Percentiles rank a stretch among this genome's conserved stretches.
These are phyloP conservation scores for Candida dajiaensis DNA, from an alignment of 805 yeast genomes.

Conservation along the genomic window DNA sequence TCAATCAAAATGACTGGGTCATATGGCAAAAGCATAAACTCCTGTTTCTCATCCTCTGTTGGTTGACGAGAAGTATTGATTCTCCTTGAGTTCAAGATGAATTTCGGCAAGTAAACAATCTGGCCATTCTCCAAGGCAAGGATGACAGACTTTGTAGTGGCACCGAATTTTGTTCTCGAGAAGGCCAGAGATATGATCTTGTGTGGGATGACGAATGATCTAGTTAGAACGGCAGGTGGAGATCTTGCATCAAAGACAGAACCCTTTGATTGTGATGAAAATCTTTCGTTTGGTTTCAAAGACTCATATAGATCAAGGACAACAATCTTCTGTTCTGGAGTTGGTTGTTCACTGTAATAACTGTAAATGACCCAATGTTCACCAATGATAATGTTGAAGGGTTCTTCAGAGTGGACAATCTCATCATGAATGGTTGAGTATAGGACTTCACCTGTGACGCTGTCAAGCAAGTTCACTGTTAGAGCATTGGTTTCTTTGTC, in stretches of 20 bases:
- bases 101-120: slow-evolving; percentile 66
- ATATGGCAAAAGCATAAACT: slow-evolving; percentile 57
- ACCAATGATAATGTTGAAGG: slow-evolving; percentile 54
- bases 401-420: slow-evolving; percentile 34
- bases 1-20: slow-evolving; percentile 53
- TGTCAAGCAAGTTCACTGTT: slow-evolving; percentile 53
- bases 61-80: slow-evolving; percentile 45
- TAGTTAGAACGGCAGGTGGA: slow-evolving; percentile 44
- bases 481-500: slow-evolving; percentile 28
- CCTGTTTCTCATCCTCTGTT: slow-evolving; percentile 46
- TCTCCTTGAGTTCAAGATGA: slow-evolving; percentile 61
- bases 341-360: slow-evolving; percentile 44
- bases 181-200: slow-evolving; percentile 46
- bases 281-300: slow-evolving; percentile 41
- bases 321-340: slow-evolving; percentile 50
- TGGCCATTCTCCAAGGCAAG: slow-evolving; percentile 55
- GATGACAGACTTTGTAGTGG: slow-evolving; percentile 62
- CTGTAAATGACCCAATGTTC: slow-evolving; percentile 82
- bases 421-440: slow-evolving; percentile 37
- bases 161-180: slow-evolving; percentile 57
- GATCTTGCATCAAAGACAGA: slow-evolving; percentile 30
- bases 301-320: slow-evolving; percentile 81
- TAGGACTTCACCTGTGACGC: slow-evolving; percentile 61
- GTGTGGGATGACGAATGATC: slow-evolving; percentile 60
- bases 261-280: slow-evolving; percentile 18